Conservation (phyloP, 805 yeast species). For the Schizosaccharomyces japonicus region DNA sequence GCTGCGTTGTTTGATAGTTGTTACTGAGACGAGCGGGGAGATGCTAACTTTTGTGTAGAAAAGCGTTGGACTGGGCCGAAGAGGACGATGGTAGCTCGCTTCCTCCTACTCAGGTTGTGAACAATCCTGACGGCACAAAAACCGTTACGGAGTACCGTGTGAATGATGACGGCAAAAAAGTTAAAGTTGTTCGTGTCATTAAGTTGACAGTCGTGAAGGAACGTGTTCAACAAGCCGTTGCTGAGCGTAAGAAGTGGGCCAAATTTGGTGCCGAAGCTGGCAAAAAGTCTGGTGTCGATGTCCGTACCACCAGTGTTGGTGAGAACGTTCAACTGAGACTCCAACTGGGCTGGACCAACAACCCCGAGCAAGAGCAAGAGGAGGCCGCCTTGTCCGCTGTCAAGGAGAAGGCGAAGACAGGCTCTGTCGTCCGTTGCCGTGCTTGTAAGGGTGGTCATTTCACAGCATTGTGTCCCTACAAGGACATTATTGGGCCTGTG, state of each 20-base stretch:
- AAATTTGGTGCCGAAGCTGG: slow-evolving; percentile 66
- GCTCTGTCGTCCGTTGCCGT: slow-evolving; percentile 43
- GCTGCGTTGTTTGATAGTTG: too few relatives aligned
- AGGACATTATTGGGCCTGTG: slow-evolving; percentile 50
- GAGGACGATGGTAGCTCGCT: slow-evolving; percentile 14
- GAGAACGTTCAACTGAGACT: slow-evolving; percentile 59
- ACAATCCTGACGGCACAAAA: slow-evolving; percentile 71
- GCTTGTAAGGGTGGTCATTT: slow-evolving; percentile 83
- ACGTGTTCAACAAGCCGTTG: slow-evolving; percentile 62
- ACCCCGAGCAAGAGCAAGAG: slow-evolving; percentile 40
- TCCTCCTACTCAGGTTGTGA: slow-evolving; percentile 48
- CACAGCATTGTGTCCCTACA: slow-evolving; percentile 87
- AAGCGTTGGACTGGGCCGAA: slow-evolving; percentile 1
- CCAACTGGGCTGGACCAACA: slow-evolving; percentile 18
- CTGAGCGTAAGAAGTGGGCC: slow-evolving; percentile 68
- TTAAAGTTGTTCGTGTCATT: slow-evolving; percentile 67
- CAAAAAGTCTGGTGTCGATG: slow-evolving; percentile 65
- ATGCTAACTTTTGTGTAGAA: too few relatives aligned
- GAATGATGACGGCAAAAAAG: slow-evolving; percentile 54
- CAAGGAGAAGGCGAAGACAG: slow-evolving; percentile 23
- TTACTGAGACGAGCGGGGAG: too few relatives aligned
- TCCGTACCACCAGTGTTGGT: slow-evolving; percentile 67
- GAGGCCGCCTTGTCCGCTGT: slow-evolving; percentile 41
- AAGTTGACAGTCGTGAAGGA: slow-evolving; percentile 55
- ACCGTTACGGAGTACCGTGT: slow-evolving; percentile 53